Evolutionary conservation across 352 stramenopile species (phyloP), one percentile per base, ranked within the genome.

Genomic region (Globisporangium rhizosaccharum): DNA sequence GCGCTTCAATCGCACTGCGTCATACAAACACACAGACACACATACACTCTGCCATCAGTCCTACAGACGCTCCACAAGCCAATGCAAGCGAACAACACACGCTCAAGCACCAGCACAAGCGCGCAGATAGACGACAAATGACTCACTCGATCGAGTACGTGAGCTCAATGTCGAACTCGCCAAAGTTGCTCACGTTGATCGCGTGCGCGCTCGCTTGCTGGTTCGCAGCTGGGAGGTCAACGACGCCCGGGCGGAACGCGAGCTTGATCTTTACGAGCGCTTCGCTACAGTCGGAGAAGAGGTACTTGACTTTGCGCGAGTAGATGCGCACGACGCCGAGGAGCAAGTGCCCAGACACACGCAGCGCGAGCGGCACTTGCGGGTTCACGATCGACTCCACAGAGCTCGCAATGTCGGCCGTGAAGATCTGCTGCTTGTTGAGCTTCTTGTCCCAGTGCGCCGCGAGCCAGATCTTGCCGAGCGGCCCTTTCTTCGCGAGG

Each of bases 371-470:
- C 33, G 96, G 96, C 41, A 98, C 94, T 54, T 96, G 87, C 20
- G 97, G 96, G 72, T 99, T 96, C 49, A 98, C 85, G 63, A 99
- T 99, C 59, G 87, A 96, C 25, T 98, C 90, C 18, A 99, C 97
- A 26, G 94, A 98, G 67, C 78, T 85, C 62, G 92, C 78, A 73
- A 99, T 98, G 75, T 99, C 96, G 14, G 96, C 97, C 33, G 88
- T 85, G 76, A 99, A 99, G 56, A 99, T 98, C 73, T 99, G 94
- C 45, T 96, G 87, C 70, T 98, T 98, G 64, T 88, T 98, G 30
- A 99, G 81, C 79, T 99, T 99, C 82, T 99, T 99, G 82, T 99
- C 97, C 92, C 93, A 99, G 74, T 99, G 97, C 30, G 97, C 97
- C 17, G 97, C 97, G 30, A 99, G 85, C 94, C 97, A 99, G 56